phyloP scores from a whole-genome alignment of 2,329 filamentous ascomycete species.

The Claviceps maximensis region DNA sequence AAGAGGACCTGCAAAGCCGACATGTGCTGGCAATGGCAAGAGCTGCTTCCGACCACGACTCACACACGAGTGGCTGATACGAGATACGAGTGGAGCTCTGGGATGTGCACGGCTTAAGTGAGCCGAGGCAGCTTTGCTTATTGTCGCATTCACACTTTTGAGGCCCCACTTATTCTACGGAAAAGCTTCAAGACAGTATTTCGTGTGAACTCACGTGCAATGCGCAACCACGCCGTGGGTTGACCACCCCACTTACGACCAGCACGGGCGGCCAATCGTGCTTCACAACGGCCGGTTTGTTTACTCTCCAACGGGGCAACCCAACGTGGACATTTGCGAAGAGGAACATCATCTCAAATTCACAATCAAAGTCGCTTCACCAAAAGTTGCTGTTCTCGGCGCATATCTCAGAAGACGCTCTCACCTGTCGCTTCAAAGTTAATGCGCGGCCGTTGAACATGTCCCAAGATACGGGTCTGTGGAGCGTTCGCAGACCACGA shows the following conservation, averaged over 20 bases:
- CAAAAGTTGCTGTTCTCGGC: not conserved
- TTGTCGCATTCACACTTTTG: not conserved
- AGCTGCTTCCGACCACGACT: conserved; percentile 11
- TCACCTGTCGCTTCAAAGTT: not conserved
- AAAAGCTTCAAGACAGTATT: not conserved
- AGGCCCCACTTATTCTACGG: not conserved
- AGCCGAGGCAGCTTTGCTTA: conserved; percentile 17
- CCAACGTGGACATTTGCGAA: conserved; percentile 13
- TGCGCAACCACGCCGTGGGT: not conserved
- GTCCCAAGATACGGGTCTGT: conserved; percentile 79
- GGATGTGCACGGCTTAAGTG: conserved; percentile 3
- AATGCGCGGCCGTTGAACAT: conserved; percentile 31
- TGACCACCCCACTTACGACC: not conserved
- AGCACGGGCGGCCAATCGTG: conserved; percentile 15
- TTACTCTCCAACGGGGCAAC: conserved; percentile 31
- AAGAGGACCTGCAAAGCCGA: conserved; percentile 8
- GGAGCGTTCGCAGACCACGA: conserved; percentile 82
- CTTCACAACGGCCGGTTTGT: conserved; percentile 18
- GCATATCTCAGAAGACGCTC: not conserved
- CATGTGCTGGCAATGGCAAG: conserved; percentile 11
- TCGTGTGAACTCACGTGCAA: conserved; percentile 13
- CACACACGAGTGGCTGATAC: no score
- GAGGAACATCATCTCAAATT: not conserved
- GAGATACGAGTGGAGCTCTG: not conserved
- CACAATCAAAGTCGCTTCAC: not conserved